Conservation (phyloP, 768 basidiomycete genomes). For the Russula foetens region DNA sequence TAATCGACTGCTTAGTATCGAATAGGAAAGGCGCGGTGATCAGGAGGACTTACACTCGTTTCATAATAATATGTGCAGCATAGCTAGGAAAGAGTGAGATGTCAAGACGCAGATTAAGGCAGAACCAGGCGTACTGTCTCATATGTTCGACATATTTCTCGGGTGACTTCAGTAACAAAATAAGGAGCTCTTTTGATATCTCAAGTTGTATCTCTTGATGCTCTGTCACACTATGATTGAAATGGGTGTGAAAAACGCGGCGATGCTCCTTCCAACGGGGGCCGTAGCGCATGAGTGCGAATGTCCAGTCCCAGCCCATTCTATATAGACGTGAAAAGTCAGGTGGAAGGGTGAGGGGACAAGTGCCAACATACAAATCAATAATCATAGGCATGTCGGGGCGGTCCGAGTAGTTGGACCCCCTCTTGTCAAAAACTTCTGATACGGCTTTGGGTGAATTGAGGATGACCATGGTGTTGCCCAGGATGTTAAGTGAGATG, state of each 20-base stretch:
- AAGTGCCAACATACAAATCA: conserved; percentile 16
- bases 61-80: conserved; percentile 6
- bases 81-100: background rate
- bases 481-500: conserved; percentile 17
- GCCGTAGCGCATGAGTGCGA: conserved; percentile 22
- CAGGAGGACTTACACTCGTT: conserved; percentile 9
- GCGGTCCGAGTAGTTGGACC: conserved; percentile 23
- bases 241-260: conserved; percentile 21
- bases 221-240: conserved; percentile 14
- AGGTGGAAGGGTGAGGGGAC: no score
- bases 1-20: background rate
- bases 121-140: conserved; percentile 8
- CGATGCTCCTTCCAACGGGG: conserved; percentile 21
- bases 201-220: conserved; percentile 16
- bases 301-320: conserved; percentile 23
- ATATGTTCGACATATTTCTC: conserved; percentile 15
- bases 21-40: background rate
- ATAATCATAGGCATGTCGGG: conserved; percentile 21
- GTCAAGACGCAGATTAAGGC: background rate
- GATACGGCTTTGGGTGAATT: conserved; percentile 20
- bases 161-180: conserved; percentile 16
- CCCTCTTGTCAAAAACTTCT: conserved; percentile 23
- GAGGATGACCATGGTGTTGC: conserved; percentile 19
- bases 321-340: conserved; percentile 3
- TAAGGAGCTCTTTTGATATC: conserved; percentile 14